Base-by-base conservation (phyloP, 768 basidiomycete genomes). In the Gloeopeniophorella convolvens region DNA sequence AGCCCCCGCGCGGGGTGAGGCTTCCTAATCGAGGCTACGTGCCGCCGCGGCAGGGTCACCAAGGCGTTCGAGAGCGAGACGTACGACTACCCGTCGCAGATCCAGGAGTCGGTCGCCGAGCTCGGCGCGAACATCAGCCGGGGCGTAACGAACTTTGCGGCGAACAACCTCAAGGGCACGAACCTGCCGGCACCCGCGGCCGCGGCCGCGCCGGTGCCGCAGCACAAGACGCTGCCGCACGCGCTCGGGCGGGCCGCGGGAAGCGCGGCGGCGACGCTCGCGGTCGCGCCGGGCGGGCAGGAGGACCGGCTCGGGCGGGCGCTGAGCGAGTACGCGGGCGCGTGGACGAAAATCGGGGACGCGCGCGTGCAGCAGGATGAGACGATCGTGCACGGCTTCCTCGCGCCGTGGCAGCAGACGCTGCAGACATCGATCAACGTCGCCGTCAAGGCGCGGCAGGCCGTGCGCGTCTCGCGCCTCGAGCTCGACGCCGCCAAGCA, bases 181-280 rank as follows among this genome's bases (percentile, higher is more conserved):
- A 86, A 85, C 64, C 76, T 94, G 33, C 90, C 92, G 37, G 74
- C 79, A 2, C 89, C 90, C 15, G 68, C 77, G 3, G 79, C 83
- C 16, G 61, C 79, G 36, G 67, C 81, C 0, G 72, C 79, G 2
- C 75, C 79, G 20, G 68, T 72, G 2, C 63, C 71, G 23, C 85
- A 84, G 60, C 92, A 93, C 74, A 98, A 98, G 81, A 98, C 96
- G 0, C 85, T 98, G 45, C 90, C 96, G 0, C 96, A 98, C 60
- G 95, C 96, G 0, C 79, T 98, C 45, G 77, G 83, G 16, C 85
- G 96, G 43, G 85, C 94, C 0, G 81, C 93, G 0, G 76, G 79
- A 31, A 62, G 70, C 8, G 88, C 82, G 0, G 75, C 81, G 2
- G 65, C 64, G 5, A 67, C 70, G 10, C 61, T 86, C 26, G 68